phyloP scores from a whole-genome alignment of 257 asterid species.

The Fraxinus cuspidata region DNA sequence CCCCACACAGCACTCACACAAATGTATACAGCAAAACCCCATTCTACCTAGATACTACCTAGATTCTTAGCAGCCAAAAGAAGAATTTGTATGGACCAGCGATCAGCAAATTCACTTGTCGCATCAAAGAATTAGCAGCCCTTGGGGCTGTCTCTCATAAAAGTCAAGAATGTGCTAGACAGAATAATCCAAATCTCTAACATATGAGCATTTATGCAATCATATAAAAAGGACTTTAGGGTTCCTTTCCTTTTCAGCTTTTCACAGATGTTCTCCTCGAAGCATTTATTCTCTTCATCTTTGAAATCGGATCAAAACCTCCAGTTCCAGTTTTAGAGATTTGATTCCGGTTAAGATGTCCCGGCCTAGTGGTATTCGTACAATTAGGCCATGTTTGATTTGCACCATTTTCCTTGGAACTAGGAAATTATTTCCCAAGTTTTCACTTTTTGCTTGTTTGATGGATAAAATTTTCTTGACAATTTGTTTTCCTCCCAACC shows the following conservation, averaged over 20 bases:
- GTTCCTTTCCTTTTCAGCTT: slow-evolving; percentile 34
- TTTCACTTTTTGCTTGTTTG: no score
- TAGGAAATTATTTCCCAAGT: no score
- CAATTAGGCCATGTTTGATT: no score
- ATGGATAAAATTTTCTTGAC: no score
- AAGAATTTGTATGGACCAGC: not conserved
- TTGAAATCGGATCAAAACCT: not conserved
- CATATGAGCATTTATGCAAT: slow-evolving; percentile 38
- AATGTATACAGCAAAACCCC: not conserved
- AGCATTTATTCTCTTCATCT: slow-evolving; percentile 40
- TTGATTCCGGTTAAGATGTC: no score
- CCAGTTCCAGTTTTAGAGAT: no score
- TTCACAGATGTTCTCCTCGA: slow-evolving; percentile 28
- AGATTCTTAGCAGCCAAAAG: not conserved
- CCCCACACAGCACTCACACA: not conserved
- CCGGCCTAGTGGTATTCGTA: no score
- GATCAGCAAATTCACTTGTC: not conserved
- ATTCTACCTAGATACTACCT: not conserved
- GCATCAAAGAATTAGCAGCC: not conserved
- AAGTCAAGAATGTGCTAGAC: slow-evolving; percentile 14
- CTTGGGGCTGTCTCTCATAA: not conserved
- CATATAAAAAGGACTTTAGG: slow-evolving; percentile 36
- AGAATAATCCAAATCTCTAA: slow-evolving; percentile 36
- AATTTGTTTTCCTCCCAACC: no score
- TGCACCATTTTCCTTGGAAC: no score